These are phyloP conservation scores for Acer yangbiense DNA, from an alignment of 345 rosid species.

Conservation along the genomic window DNA sequence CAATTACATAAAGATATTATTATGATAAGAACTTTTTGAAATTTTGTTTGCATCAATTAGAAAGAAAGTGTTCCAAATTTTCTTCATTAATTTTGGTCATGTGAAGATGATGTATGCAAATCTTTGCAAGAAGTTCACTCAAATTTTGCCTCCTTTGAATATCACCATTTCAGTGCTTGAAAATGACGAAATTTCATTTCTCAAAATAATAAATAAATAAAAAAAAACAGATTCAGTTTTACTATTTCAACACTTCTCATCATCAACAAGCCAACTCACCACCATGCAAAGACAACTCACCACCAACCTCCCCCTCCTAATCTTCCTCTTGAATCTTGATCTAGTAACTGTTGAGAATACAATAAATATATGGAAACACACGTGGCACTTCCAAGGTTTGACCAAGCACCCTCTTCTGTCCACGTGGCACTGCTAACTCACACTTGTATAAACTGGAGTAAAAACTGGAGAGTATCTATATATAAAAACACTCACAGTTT, in stretches of 20 bases:
- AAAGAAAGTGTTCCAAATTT: neutral
- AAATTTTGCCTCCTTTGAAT: neutral
- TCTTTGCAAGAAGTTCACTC: neutral
- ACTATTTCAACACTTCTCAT: neutral
- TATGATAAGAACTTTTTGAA: too few species aligned
- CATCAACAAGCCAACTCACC: neutral
- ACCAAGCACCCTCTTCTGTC: neutral
- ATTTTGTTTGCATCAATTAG: too few species aligned
- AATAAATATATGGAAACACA: neutral
- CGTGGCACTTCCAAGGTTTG: slow-evolving; percentile 13
- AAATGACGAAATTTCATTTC: too few species aligned
- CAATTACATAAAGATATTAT: neutral
- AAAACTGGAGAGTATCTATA: neutral
- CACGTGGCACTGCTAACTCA: slow-evolving; percentile 6
- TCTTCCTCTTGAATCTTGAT: slow-evolving; percentile 11
- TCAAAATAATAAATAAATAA: neutral
- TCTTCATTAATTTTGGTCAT: neutral
- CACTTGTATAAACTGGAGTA: neutral
- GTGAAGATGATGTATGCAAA: neutral
- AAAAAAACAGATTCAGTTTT: neutral
- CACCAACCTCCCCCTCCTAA: neutral
- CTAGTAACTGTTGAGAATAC: neutral
- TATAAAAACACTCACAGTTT: neutral
- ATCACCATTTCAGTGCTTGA: neutral
- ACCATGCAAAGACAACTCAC: slow-evolving; percentile 13